Evolutionary conservation across 148 eudicot genomes (phyloP).

Genomic region (Nepenthes mirabilis): DNA sequence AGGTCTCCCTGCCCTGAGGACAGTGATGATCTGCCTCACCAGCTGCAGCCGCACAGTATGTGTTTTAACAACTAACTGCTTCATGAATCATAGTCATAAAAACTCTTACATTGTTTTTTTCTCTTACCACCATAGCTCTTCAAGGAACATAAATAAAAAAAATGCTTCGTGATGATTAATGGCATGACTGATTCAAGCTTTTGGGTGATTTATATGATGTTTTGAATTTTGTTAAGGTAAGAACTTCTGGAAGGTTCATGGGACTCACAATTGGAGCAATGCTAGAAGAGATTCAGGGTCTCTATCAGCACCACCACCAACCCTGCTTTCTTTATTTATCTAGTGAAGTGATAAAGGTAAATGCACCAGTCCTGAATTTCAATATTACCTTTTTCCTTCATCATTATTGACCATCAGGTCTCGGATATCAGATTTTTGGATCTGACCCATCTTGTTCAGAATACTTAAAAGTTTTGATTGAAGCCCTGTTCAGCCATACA

Average conservation of each 20-base stretch:
- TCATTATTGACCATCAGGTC: constrained; percentile 1
- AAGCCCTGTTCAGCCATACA: constrained; percentile 84
- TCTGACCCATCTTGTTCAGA: constrained; percentile 89
- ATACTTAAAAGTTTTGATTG: constrained; percentile 67
- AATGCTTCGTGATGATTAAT: background rate
- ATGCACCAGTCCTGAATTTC: constrained; percentile 3
- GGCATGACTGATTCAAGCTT: background rate
- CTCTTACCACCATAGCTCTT: too few relatives aligned
- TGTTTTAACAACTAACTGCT: too few relatives aligned
- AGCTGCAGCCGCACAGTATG: too few relatives aligned
- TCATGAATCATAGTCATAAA: too few relatives aligned
- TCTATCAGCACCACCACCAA: constrained; percentile 84
- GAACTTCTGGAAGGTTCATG: constrained; percentile 92
- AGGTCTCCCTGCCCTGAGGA: too few relatives aligned
- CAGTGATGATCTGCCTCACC: too few relatives aligned
- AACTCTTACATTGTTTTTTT: too few relatives aligned
- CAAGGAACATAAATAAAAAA: too few relatives aligned
- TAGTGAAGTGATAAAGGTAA: constrained; percentile 97
- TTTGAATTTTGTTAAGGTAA: constrained; percentile 41
- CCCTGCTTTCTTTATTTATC: constrained; percentile 98
- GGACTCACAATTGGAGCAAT: constrained; percentile 94
- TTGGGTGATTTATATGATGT: constrained; percentile 2
- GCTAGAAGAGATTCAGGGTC: constrained; percentile 87
- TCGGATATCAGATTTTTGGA: constrained; percentile 77
- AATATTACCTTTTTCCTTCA: constrained; percentile 3